Conservation (phyloP, 441 rosid genomes). For the Syzygium syzygioides region DNA sequence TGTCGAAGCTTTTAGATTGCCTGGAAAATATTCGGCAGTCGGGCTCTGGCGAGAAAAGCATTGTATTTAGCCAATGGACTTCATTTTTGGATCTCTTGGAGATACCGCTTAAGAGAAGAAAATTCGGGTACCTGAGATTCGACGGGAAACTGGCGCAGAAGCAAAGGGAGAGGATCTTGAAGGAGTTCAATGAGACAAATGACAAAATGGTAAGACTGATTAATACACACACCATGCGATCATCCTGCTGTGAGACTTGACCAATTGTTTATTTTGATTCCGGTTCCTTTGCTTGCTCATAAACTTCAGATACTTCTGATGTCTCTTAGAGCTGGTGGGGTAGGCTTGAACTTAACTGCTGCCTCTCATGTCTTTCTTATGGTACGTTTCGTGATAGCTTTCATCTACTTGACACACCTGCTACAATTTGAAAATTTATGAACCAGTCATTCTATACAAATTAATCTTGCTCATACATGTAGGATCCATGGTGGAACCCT, state of each 20-base stretch:
- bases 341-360: conserved; percentile 66
- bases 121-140: conserved; percentile 44
- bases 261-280: not conserved
- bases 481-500: conserved; percentile 90
- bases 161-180: conserved; percentile 52
- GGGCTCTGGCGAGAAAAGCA: conserved; percentile 49
- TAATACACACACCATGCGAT: not conserved
- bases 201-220: conserved; percentile 39
- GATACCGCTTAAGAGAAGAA: conserved; percentile 42
- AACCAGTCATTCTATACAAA: not conserved
- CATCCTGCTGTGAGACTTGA: not conserved
- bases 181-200: conserved; percentile 52
- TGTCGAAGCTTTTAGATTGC: conserved; percentile 45
- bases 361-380: conserved; percentile 60
- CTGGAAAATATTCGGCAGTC: conserved; percentile 28
- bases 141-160: conserved; percentile 54
- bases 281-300: not conserved
- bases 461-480: not conserved
- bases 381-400: conserved; percentile 22
- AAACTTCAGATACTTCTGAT: conserved; percentile 43
- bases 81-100: conserved; percentile 60
- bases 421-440: not conserved
- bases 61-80: conserved; percentile 78
- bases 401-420: not conserved
- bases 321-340: conserved; percentile 74